Conservation (phyloP, 306 rosid species). For the Lupinus albus region DNA sequence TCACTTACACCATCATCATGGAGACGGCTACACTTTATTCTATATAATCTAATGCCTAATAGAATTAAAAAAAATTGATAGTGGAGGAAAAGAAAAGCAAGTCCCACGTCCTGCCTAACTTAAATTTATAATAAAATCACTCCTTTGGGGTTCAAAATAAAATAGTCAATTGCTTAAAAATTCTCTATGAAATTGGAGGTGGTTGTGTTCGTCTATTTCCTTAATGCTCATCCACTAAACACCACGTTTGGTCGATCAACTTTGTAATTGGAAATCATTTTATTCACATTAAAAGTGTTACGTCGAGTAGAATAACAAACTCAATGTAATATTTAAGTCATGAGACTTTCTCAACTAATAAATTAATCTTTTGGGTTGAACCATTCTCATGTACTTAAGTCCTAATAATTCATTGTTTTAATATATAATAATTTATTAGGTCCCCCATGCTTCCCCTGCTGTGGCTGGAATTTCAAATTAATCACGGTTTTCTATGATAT, state of each 20-base stretch:
- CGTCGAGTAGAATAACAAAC: no score
- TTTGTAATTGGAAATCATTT: constrained; percentile 33
- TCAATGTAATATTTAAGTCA: no score
- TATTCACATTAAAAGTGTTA: no score
- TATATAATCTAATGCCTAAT: background rate
- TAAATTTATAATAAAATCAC: constrained; percentile 36
- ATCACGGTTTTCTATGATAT: constrained; percentile 23
- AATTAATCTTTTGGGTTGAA: no score
- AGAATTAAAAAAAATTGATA: background rate
- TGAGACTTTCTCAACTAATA: no score
- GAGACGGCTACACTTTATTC: constrained; percentile 27
- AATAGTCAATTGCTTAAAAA: constrained; percentile 31
- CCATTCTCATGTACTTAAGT: no score
- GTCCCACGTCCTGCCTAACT: constrained; percentile 27
- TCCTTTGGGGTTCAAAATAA: constrained; percentile 31
- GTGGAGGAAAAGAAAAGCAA: constrained; percentile 16
- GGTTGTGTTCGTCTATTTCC: constrained; percentile 45
- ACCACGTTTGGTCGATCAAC: constrained; percentile 39
- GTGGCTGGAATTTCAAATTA: constrained; percentile 31
- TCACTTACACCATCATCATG: constrained; percentile 30
- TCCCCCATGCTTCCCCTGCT: background rate
- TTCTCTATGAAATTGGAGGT: constrained; percentile 39
- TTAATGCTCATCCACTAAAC: constrained; percentile 51
- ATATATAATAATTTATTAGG: constrained; percentile 33
- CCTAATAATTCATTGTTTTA: no score